Evolutionary conservation across 2,329 filamentous ascomycete species (phyloP).

Genomic region (Aspergillus novofumigatus): DNA sequence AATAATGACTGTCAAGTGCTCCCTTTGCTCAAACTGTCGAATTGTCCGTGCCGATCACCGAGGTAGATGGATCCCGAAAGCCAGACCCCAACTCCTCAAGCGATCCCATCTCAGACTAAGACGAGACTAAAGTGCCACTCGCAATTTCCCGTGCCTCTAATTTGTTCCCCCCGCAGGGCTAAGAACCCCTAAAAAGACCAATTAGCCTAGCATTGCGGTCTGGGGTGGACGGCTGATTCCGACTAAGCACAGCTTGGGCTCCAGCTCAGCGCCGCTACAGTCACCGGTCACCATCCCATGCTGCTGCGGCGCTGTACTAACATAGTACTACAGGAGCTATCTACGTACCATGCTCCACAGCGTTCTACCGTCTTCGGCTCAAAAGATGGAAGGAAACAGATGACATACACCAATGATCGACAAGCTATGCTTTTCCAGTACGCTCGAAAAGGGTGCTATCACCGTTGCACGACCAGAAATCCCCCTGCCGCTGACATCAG

Average conservation of each 20-base stretch:
- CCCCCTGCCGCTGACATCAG: constrained; percentile 7
- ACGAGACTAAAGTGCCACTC: constrained; percentile 7
- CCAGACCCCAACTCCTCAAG: not conserved
- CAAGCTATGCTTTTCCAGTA: constrained; percentile 3
- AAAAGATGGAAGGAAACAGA: not conserved
- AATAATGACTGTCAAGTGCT: constrained; percentile 3
- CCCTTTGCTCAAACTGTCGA: constrained; percentile 3
- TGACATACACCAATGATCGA: constrained; percentile 3
- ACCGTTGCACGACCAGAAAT: constrained; percentile 5
- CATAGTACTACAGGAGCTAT: too few relatives aligned
- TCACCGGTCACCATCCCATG: too few relatives aligned
- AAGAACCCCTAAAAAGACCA: constrained; percentile 1
- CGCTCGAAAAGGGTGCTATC: constrained; percentile 13
- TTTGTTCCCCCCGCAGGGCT: constrained; percentile 9
- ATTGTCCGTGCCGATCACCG: constrained; percentile 10
- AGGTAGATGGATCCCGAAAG: constrained; percentile 5
- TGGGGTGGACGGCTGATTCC: constrained; percentile 8
- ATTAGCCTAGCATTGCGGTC: not conserved
- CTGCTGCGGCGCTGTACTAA: too few relatives aligned
- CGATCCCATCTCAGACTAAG: constrained; percentile 1
- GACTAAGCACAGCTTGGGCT: constrained; percentile 5
- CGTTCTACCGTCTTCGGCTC: not conserved
- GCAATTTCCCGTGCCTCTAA: constrained; percentile 12
- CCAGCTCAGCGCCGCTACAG: constrained; percentile 1
- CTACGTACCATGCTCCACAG: too few relatives aligned